Conservation (phyloP, 257 asterid genomes). For the Penstemon eatonii region DNA sequence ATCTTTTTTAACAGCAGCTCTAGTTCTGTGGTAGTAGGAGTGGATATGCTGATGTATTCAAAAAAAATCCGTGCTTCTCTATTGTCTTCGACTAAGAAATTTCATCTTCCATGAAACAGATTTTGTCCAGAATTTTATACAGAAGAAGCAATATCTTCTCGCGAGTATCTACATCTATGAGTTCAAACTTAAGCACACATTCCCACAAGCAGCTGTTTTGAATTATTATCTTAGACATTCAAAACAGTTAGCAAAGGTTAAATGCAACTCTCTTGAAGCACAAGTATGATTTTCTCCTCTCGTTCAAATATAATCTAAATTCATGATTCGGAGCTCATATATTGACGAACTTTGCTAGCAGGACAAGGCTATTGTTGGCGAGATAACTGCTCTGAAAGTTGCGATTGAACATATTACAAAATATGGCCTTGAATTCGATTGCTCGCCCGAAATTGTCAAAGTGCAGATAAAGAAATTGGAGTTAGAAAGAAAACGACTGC, state of each 20-base stretch:
- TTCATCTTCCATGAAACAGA: not conserved
- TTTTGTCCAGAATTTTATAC: not conserved
- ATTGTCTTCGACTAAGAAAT: not conserved
- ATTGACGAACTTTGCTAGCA: not conserved
- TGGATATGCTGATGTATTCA: not conserved
- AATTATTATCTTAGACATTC: not conserved
- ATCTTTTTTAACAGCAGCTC: not conserved
- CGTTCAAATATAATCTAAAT: not conserved
- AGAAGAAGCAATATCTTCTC: not conserved
- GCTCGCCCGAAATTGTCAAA: not conserved
- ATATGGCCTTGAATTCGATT: not conserved
- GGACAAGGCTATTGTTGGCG: conserved; percentile 1
- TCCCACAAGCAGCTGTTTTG: not conserved
- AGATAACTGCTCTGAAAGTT: not conserved
- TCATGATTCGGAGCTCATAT: not conserved
- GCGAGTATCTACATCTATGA: not conserved
- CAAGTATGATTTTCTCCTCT: not conserved
- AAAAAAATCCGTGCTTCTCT: not conserved
- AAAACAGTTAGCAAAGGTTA: not conserved
- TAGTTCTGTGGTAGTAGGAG: not conserved
- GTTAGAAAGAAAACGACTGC: not conserved
- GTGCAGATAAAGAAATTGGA: not conserved
- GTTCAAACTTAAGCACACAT: not conserved
- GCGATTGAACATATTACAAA: not conserved
- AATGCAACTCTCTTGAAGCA: not conserved